Base-by-base conservation (phyloP, 108 stramenopile genomes). In the Cyclotella sp. region DNA sequence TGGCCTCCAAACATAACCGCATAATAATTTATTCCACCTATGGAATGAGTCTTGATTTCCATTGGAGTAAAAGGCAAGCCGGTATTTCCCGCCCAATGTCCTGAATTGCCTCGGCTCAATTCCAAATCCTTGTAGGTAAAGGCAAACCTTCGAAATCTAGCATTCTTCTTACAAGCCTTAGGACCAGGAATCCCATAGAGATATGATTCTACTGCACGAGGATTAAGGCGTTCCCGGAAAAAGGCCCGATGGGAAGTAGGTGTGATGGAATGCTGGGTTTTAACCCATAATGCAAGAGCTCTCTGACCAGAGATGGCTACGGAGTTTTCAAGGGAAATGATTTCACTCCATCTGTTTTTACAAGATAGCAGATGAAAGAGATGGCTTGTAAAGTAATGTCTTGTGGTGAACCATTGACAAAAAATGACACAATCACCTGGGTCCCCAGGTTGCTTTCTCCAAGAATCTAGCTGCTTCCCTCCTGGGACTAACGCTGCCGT, bases 41-140 rank as follows among this genome's bases (percentile, higher is more conserved):
- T 39, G 24, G 41, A 0, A 10, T 75, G 22, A 12, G 73, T 68
- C 39, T 75, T 55, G 60, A 80, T 75, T 47, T 49, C 30, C 10
- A 80, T 18, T 9, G 49, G 53, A 0, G 75, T 76, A n/a, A 28
- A 60, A 0, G 79, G 79, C 21, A 51, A 34, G 12, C 77, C 69
- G n/a, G 30, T 52, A 61, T 28, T 59, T 27, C 60, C 73, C 9
- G 40, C 16, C 0, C 9, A n/a, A 68, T 43, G 15, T 58, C 27
- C 18, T 0, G 11, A 14, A 22, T 8, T 15, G 1, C 67, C 66
- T 0, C 62, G 28, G 21, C 27, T 30, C 62, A 81, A 46, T 13
- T 81, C 80, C 34, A 71, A 19, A 64, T 81, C 80, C 69, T 58
- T 76, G 63, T 63, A 55, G 4, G 80, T 81, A 24, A 81, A 81